A percentile compares a stretch with the other conserved stretches of the same genome.
phyloP scores from a whole-genome alignment of 371 early-diverging fungal genomes.

The Apophysomyces trapeziformis region DNA sequence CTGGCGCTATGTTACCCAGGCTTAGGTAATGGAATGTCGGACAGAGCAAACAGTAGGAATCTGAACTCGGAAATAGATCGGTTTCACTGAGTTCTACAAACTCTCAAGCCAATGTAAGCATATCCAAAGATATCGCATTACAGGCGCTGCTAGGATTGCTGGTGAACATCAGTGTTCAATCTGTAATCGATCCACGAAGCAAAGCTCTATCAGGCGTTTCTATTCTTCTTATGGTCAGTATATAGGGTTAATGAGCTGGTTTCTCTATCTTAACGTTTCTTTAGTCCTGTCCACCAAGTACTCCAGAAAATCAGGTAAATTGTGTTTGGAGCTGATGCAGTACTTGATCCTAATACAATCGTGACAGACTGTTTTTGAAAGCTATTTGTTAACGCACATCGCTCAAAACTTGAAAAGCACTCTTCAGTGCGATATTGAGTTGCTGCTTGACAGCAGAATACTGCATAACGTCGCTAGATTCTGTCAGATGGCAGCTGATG shows the following conservation, averaged over 20 bases:
- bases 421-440: conserved; percentile 45
- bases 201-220: conserved; percentile 52
- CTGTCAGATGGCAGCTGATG: conserved; percentile 68
- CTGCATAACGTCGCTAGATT: conserved; percentile 62
- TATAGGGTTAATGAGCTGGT: not conserved
- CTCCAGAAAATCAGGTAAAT: conserved; percentile 38
- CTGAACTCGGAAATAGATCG: not conserved
- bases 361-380: conserved; percentile 45
- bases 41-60: not conserved
- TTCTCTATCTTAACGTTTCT: not conserved
- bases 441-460: conserved; percentile 49
- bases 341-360: not conserved
- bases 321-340: not conserved
- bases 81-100: conserved; percentile 18
- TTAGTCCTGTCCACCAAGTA: conserved; percentile 46
- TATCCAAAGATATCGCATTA: conserved; percentile 34
- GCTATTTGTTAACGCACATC: conserved; percentile 63
- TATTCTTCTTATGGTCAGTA: conserved; percentile 51
- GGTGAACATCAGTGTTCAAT: conserved; percentile 58
- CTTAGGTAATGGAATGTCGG: conserved; percentile 20
- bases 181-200: conserved; percentile 54
- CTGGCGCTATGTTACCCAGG: conserved; percentile 31
- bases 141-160: conserved; percentile 57
- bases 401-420: conserved; percentile 58
- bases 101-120: conserved; percentile 12